phyloP scores from a whole-genome alignment of 2,329 filamentous ascomycete species.

The Delphinella strobiligena region DNA sequence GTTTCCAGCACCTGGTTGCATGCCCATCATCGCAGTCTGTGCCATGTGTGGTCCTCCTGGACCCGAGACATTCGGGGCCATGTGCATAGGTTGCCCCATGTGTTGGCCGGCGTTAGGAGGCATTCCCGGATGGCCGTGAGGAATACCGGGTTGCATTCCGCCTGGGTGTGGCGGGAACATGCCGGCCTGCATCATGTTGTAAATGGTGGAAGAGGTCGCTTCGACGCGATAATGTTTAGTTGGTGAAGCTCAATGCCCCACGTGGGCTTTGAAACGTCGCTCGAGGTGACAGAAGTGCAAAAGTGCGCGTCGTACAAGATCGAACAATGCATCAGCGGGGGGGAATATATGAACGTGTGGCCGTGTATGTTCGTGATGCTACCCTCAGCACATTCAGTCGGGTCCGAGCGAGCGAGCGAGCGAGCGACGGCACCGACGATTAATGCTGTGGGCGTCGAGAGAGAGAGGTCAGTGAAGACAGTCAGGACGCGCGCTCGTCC shows the following conservation, averaged over 20 bases:
- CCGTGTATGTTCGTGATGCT: neutral
- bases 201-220: conserved; percentile 11
- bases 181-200: conserved; percentile 52
- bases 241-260: neutral
- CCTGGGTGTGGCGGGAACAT: conserved; percentile 54
- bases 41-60: conserved; percentile 60
- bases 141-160: conserved; percentile 60
- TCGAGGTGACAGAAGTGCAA: neutral
- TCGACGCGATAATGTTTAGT: neutral
- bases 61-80: conserved; percentile 62
- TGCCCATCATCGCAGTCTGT: conserved; percentile 63
- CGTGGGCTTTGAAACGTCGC: neutral
- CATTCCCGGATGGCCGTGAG: conserved; percentile 50
- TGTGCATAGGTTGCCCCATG: conserved; percentile 58
- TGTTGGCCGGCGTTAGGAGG: conserved; percentile 57
- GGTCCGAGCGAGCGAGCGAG: too few relatives aligned
- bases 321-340: neutral
- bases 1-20: conserved; percentile 54
- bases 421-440: too few relatives aligned
- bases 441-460: too few relatives aligned
- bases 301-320: neutral
- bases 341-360: neutral
- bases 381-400: too few relatives aligned
- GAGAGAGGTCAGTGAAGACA: too few relatives aligned
- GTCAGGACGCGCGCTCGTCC: too few relatives aligned